These are phyloP conservation scores for Graphilbum fragrans DNA, from an alignment of 2,329 filamentous ascomycete species.

Conservation along the genomic window DNA sequence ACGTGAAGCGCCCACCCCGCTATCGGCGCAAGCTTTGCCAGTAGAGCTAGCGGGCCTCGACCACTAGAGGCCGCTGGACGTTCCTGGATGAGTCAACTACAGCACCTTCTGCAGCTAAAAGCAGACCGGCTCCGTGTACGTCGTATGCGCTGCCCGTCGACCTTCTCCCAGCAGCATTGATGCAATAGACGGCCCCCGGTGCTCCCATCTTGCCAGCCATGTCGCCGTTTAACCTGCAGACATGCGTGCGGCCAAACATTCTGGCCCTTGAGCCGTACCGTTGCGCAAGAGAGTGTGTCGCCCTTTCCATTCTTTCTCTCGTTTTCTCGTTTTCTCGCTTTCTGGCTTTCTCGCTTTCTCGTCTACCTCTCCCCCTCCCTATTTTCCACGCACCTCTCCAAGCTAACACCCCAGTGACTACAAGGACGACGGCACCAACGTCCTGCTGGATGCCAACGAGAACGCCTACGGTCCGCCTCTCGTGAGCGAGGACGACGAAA, in stretches of 20 bases:
- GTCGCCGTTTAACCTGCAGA: constrained; percentile 59
- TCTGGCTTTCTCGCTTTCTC: too few relatives aligned
- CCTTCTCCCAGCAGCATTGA: too few relatives aligned
- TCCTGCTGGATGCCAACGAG: constrained; percentile 95
- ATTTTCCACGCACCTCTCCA: neutral
- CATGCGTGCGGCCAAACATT: constrained; percentile 67
- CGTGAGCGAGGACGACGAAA: constrained; percentile 49
- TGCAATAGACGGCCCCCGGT: too few relatives aligned
- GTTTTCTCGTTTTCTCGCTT: too few relatives aligned
- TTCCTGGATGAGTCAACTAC: too few relatives aligned
- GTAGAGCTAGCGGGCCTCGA: too few relatives aligned
- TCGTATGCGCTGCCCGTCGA: too few relatives aligned
- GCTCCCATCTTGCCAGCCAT: constrained; percentile 20
- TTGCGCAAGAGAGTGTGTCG: constrained; percentile 67
- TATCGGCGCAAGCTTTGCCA: neutral
- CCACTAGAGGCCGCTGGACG: too few relatives aligned
- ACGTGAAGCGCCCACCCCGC: neutral
- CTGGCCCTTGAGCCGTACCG: constrained; percentile 66
- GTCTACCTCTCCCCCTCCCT: too few relatives aligned
- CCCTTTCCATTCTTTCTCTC: too few relatives aligned
- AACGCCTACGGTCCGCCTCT: constrained; percentile 88
- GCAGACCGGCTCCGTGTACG: too few relatives aligned
- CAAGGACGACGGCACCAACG: constrained; percentile 93
- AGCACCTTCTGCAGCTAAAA: too few relatives aligned
- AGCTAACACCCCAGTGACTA: constrained; percentile 64